Percentiles rank a stretch among this genome's conserved stretches.
Evolutionary conservation across 176 grass and related monocot species (phyloP).

Genomic region (Alloteropsis semialata): DNA sequence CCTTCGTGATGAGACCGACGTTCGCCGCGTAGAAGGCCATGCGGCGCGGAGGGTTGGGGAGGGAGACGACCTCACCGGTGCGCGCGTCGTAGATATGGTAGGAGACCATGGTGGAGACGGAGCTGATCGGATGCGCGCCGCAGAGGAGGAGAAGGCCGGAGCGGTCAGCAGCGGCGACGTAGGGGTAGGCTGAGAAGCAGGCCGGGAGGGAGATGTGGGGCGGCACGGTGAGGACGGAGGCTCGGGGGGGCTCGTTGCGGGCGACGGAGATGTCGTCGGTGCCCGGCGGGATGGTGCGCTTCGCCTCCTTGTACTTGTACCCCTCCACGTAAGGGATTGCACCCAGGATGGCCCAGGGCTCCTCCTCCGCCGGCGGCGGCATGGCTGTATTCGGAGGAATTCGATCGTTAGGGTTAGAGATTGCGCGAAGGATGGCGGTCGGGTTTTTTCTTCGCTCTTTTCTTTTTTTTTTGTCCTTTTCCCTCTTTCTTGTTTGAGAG

Average conservation of each 20-base stretch:
- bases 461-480: no score
- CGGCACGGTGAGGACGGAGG: conserved; percentile 5
- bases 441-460: no score
- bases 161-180: not conserved
- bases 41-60: not conserved
- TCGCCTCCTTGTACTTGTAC: not conserved
- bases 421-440: no score
- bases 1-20: not conserved
- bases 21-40: not conserved
- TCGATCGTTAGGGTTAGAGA: no score
- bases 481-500: no score
- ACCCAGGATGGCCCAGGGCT: no score
- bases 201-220: not conserved
- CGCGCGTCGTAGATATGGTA: conserved; percentile 14
- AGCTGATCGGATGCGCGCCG: not conserved
- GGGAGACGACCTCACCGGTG: not conserved
- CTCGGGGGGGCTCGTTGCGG: not conserved
- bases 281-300: not conserved
- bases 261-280: conserved; percentile 7
- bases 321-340: no score
- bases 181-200: not conserved
- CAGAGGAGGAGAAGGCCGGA: not conserved
- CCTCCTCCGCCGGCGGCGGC: no score
- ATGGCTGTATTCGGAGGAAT: no score
- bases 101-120: not conserved